Evolutionary conservation across 106 monocot genomes (phyloP), one percentile per base, ranked within the genome.

Genomic region (Platanthera guangdongensis): DNA sequence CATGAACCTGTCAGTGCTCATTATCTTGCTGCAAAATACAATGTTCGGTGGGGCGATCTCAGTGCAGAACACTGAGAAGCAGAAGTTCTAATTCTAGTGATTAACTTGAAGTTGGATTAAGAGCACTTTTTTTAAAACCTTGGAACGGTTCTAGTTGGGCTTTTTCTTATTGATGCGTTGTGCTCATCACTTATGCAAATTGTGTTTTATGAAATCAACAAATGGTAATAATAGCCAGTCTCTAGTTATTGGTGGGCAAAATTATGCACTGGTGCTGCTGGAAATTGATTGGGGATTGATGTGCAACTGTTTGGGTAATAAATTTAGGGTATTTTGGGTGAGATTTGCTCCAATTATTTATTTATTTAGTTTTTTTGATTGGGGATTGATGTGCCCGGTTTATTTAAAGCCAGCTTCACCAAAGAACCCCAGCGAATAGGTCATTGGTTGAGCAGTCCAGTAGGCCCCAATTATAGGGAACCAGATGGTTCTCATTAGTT

Each of bases 1-100:
- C 85, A 93, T 7, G 95, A 92, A 4, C 95, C 95, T 6, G 86
- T 92, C 0, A 90, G 92, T 8, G 87, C 89, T 7, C 92, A 95
- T 72, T 95, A 92, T 45, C 86, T 95, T n/a, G 95, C 95, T 4
- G 86, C 92, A 10, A 95, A 95, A 50, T 82, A 95, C 80, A 90
- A 92, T 25, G 90, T 95, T 7, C 69, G 95, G 51, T 95, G 95
- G 95, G 95, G 92, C 8, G 92, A 95, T 73, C 77, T 94, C 39
- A 78, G 83, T 16, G 70, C 84, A 3, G 92, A 92, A 18, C 82
- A 84, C 68, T 78, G 82, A n/a, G n/a, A 21, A 53, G 57, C 19
- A 57, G 57, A 15, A n/a, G 13, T 55, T 55, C 55, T 14, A 55
- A 14, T 55, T 55, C 13, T 3, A 39, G 39, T 55, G 52, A 53